Evolutionary conservation across 768 basidiomycete genomes (phyloP), one percentile per base, ranked within the genome.

Genomic region (Agrocybe pediades): DNA sequence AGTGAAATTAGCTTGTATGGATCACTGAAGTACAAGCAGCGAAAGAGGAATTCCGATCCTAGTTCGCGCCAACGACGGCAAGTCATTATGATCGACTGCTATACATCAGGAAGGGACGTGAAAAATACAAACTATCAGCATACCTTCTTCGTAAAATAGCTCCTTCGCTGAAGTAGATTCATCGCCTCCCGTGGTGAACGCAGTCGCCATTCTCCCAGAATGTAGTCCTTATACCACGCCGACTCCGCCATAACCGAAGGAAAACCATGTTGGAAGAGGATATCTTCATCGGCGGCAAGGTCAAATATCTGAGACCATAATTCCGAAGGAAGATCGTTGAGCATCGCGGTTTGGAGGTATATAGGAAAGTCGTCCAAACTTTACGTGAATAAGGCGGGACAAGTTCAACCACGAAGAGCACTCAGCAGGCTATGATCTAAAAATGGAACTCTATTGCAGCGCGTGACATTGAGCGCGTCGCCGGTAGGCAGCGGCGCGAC

Each of bases 281-380:
- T 72, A 58, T 87, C 84, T 61, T 90, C 87, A 47, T 87, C 85
- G 5, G 84, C 79, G 1, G 88, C 86, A 21, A 87, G 74, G 61
- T 86, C 79, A 62, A 91, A 90, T 6, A 91, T 87, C 42, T 82
- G 74, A 1, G 79, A 76, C 82, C 84, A 85, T 2, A 92, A 72
- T 71, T 92, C 89, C 7, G 81, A 78, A 2, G 89, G 89, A 2
- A 91, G 75, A 41, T 78, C 72, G 13, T 54, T 39, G 40, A 48
- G 41, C 55, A 52, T 52, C 2, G 17, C 26, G 1, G 11, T 4
- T 3, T 26, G 20, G 26, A 11, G 3, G 9, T 5, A 29, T 15
- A 11, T 11, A 21, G 43, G 21, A 33, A n/a, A 19, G 17, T 21
- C 9, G 19, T 20, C 19, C 13, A 13, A 30, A 30, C 29, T 30